A percentile compares a stretch with the other conserved stretches of the same genome.
Conservation (phyloP, 371 early-diverging fungal species). For the Rhizopus delemar region DNA sequence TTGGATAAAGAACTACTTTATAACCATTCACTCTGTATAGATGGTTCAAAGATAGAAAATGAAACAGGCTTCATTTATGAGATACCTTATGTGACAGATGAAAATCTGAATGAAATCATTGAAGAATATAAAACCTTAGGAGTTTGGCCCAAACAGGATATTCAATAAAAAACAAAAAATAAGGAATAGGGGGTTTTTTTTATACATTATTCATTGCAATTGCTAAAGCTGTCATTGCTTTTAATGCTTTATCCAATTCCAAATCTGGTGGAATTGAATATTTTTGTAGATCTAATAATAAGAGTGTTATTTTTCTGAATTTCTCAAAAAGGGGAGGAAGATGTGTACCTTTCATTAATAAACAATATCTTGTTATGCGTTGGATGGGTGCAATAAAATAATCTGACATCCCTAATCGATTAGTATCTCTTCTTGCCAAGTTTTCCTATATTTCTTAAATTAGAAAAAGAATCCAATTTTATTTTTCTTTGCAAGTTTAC, state of each 20-base stretch:
- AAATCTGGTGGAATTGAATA: conserved; percentile 28
- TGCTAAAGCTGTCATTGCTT: conserved; percentile 34
- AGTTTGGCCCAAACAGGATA: conserved; percentile 67
- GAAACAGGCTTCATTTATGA: conserved; percentile 73
- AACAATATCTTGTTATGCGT: conserved; percentile 46
- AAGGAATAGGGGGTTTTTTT: neutral
- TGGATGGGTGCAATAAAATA: conserved; percentile 52
- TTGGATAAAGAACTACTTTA: conserved; percentile 87
- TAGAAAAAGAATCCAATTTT: no score
- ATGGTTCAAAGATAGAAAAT: conserved; percentile 74
- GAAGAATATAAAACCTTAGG: conserved; percentile 59
- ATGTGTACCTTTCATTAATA: conserved; percentile 44
- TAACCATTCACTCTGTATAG: conserved; percentile 75
- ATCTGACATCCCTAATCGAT: conserved; percentile 48
- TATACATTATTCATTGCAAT: conserved; percentile 46
- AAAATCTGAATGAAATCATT: conserved; percentile 67
- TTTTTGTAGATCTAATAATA: conserved; percentile 38
- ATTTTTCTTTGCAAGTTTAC: conserved; percentile 17
- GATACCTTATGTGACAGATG: conserved; percentile 70
- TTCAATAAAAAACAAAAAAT: neutral
- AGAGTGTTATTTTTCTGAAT: neutral
- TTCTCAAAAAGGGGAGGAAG: neutral
- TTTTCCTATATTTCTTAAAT: conserved; percentile 33
- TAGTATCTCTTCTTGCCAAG: conserved; percentile 38
- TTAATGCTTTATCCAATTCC: conserved; percentile 32